Evolutionary conservation across 2,329 filamentous ascomycete species (phyloP).

Genomic region (Aspergillus thermomutatus): DNA sequence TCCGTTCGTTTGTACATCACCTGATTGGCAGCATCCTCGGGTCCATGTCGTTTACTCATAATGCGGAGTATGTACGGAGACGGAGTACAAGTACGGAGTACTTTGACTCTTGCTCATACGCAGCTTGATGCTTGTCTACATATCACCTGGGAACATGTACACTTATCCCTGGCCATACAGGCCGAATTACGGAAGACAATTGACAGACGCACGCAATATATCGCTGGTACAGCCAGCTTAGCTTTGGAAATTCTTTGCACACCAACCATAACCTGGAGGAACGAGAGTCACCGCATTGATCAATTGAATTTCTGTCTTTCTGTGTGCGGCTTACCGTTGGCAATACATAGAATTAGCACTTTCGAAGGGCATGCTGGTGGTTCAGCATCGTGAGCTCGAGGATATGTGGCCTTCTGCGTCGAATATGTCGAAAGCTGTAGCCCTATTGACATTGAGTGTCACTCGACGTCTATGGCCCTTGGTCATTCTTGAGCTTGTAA

Average conservation of each 20-base stretch:
- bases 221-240: too few species aligned
- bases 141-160: too few species aligned
- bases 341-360: too few species aligned
- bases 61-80: neutral
- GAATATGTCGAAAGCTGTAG: too few species aligned
- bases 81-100: neutral
- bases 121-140: too few species aligned
- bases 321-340: too few species aligned
- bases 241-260: too few species aligned
- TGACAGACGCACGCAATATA: too few species aligned
- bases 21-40: neutral
- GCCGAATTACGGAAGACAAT: too few species aligned
- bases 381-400: neutral
- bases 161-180: too few species aligned
- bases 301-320: neutral
- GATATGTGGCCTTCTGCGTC: neutral
- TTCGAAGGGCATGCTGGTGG: neutral
- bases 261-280: neutral
- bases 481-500: neutral
- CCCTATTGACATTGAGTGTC: neutral
- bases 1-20: neutral
- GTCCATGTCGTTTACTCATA: neutral
- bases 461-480: neutral
- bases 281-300: neutral
- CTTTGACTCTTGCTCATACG: neutral